Conservation (phyloP, 768 basidiomycete genomes). For the Lentinula aciculospora region DNA sequence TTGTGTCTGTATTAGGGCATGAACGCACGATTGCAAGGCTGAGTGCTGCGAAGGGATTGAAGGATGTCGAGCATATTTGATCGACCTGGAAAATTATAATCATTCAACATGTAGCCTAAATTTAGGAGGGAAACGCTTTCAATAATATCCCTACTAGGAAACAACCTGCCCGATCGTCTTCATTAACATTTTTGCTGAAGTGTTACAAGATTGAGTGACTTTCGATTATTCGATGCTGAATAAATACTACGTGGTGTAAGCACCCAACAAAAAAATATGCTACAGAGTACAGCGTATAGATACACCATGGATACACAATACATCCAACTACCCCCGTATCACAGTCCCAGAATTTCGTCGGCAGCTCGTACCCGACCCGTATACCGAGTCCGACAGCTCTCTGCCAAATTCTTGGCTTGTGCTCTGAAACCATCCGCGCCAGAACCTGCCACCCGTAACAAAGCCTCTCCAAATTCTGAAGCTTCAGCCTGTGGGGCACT, state of each 20-base stretch:
- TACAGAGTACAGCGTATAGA: neutral
- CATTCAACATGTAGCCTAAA: too few species aligned
- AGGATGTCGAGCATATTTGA: neutral
- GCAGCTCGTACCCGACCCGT: neutral
- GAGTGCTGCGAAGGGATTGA: conserved; percentile 6
- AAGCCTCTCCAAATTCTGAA: conserved; percentile 14
- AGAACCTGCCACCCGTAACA: conserved; percentile 9
- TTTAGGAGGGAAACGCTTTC: too few species aligned
- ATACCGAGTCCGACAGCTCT: neutral
- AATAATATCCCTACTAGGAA: too few species aligned
- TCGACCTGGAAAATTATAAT: too few species aligned
- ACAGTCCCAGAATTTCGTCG: neutral
- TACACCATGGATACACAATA: neutral
- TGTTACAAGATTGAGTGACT: too few species aligned
- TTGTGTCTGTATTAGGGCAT: conserved; percentile 36
- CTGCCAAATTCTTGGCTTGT: neutral
- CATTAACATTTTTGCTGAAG: too few species aligned
- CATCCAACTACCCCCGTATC: too few species aligned
- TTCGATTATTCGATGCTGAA: too few species aligned
- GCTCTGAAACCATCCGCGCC: neutral
- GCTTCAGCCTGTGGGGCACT: conserved; percentile 12
- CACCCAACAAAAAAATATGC: neutral
- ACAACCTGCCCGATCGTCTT: too few species aligned
- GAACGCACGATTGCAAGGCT: conserved; percentile 35
- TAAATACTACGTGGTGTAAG: neutral